These are phyloP conservation scores for Solanum megistacrolobum DNA, from an alignment of 257 asterid species.

Conservation along the genomic window DNA sequence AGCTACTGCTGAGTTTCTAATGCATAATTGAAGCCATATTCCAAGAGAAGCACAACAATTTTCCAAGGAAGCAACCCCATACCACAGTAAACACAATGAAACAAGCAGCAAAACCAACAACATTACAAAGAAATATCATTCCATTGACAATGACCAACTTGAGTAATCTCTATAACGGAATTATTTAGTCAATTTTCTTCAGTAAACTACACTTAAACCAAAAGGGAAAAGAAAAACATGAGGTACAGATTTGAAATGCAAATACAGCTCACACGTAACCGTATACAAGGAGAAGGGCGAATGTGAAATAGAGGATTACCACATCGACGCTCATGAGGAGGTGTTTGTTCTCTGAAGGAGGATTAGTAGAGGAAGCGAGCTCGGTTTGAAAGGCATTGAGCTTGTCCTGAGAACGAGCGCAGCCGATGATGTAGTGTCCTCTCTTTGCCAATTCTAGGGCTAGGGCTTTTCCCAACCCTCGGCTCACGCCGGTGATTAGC, in stretches of 20 bases:
- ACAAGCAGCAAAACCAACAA: not conserved
- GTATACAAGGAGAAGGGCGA: not conserved
- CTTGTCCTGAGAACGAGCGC: constrained; percentile 78
- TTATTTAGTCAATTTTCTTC: not conserved
- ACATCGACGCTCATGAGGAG: constrained; percentile 70
- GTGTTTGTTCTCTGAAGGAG: constrained; percentile 26
- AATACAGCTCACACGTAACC: not conserved
- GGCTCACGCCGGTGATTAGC: constrained; percentile 78
- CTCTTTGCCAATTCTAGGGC: constrained; percentile 80
- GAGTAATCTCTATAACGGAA: not conserved
- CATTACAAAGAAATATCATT: not conserved
- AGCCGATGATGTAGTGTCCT: constrained; percentile 85
- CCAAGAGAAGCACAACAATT: not conserved
- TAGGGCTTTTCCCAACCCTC: constrained; percentile 90
- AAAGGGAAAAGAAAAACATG: not conserved
- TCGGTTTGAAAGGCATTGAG: constrained; percentile 64
- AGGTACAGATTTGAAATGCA: not conserved
- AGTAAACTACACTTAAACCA: not conserved
- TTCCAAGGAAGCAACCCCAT: not conserved
- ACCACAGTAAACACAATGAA: not conserved
- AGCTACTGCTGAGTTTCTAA: not conserved
- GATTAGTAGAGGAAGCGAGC: constrained; percentile 37
- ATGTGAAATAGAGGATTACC: constrained; percentile 26
- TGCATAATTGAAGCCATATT: not conserved
- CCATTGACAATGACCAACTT: not conserved